Evolutionary conservation across 345 rosid species (phyloP).

Genomic region (Gossypium rotundifolium): DNA sequence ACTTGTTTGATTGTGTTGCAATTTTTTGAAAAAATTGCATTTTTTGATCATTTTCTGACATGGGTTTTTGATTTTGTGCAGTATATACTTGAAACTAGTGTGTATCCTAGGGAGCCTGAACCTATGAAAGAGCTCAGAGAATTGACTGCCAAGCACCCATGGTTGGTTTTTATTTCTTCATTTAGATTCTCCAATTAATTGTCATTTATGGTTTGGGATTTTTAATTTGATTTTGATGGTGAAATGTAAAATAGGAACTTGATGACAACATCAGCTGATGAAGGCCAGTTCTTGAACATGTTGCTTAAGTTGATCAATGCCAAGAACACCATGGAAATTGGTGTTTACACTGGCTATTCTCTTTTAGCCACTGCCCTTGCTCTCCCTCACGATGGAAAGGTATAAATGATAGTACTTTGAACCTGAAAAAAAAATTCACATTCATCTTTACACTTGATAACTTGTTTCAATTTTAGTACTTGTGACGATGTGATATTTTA

Average conservation of each 20-base stretch:
- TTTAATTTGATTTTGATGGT: neutral
- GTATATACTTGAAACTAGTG: slow-evolving; percentile 97
- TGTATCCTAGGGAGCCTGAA: slow-evolving; percentile 94
- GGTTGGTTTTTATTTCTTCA: slow-evolving; percentile 36
- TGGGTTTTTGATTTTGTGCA: slow-evolving; percentile 16
- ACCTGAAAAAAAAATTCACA: no score
- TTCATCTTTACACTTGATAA: no score
- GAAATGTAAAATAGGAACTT: slow-evolving; percentile 53
- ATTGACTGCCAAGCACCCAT: slow-evolving; percentile 90
- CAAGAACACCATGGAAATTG: slow-evolving; percentile 98
- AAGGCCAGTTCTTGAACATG: slow-evolving; percentile 92
- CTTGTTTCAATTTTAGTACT: no score
- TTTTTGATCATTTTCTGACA: neutral
- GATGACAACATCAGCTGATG: slow-evolving; percentile 96
- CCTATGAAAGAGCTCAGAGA: slow-evolving; percentile 95
- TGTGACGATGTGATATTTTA: no score
- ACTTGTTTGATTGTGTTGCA: neutral
- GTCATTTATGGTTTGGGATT: neutral
- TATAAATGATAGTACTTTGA: no score
- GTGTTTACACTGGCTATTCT: slow-evolving; percentile 97
- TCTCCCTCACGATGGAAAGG: slow-evolving; percentile 88
- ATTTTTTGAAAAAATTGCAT: neutral
- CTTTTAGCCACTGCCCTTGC: slow-evolving; percentile 97
- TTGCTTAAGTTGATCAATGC: slow-evolving; percentile 87
- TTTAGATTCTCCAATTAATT: neutral